Conservation (phyloP, 73 alveolate species). For the Uronychia setigera region DNA sequence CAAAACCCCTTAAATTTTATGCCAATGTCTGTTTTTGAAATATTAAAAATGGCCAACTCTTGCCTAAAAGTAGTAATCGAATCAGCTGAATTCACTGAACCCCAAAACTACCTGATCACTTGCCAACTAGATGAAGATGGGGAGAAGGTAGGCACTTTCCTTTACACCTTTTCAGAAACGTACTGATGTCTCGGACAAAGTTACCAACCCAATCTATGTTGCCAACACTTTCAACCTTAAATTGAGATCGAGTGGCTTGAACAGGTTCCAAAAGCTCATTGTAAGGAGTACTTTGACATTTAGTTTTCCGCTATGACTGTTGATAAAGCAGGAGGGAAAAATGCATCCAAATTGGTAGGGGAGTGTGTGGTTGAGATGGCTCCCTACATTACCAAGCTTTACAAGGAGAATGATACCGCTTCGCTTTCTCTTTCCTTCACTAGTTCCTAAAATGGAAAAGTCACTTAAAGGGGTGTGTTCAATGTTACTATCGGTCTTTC, state of each 20-base stretch:
- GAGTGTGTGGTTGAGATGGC: conserved; percentile 91
- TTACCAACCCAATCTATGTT: conserved; percentile 1
- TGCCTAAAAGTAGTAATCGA: no score
- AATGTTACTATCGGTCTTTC: conserved; percentile 27
- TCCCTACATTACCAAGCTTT: conserved; percentile 37
- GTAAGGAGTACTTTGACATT: conserved; percentile 64
- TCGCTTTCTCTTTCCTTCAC: conserved; percentile 3
- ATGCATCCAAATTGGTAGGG: conserved; percentile 93
- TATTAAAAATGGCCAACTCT: no score
- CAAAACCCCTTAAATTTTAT: no score
- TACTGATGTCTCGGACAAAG: conserved; percentile 10
- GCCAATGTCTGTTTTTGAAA: no score
- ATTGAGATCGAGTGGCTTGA: neutral
- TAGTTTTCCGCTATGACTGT: conserved; percentile 89
- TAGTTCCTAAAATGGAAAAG: conserved; percentile 22
- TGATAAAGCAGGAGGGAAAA: conserved; percentile 74
- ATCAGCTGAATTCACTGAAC: no score
- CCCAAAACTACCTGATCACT: no score
- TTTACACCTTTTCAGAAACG: neutral
- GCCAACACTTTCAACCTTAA: conserved; percentile 1
- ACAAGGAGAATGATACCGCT: conserved; percentile 4
- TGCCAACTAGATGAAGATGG: neutral
- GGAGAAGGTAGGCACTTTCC: neutral
- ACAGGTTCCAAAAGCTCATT: neutral
- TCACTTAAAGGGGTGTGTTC: conserved; percentile 28